These are phyloP conservation scores for Akanthomyces muscarius DNA, from an alignment of 2,329 filamentous ascomycete genomes.

Conservation along the genomic window DNA sequence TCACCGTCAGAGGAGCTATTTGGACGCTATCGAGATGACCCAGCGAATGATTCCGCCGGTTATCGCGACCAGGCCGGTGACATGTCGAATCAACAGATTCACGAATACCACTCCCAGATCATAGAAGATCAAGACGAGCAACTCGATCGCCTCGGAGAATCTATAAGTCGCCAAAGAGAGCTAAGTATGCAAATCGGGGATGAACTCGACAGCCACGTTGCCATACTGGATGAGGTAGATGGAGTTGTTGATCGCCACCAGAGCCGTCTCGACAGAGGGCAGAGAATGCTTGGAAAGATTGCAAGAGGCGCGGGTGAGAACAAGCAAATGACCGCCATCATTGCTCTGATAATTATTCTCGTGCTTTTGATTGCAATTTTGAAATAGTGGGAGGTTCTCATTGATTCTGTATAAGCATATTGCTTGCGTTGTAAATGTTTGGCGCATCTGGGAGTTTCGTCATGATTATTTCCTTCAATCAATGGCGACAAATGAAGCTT, in stretches of 20 bases:
- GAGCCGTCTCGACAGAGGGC: slow-evolving; percentile 69
- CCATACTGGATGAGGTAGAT: slow-evolving; percentile 87
- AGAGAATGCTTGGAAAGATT: slow-evolving; percentile 66
- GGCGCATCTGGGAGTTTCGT: neutral
- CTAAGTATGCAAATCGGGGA: slow-evolving; percentile 94
- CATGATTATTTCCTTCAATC: neutral
- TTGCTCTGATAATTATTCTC: slow-evolving; percentile 77
- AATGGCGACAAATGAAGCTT: neutral
- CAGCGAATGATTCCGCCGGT: slow-evolving; percentile 47
- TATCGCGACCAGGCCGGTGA: slow-evolving; percentile 56
- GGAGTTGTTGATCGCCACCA: slow-evolving; percentile 77
- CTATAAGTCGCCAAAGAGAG: slow-evolving; percentile 84
- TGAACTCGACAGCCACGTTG: slow-evolving; percentile 86
- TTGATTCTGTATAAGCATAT: neutral
- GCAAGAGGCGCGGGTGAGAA: slow-evolving; percentile 75
- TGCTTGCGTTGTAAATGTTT: neutral
- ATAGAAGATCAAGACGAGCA: slow-evolving; percentile 89
- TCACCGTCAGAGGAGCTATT: slow-evolving; percentile 41
- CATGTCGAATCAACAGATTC: slow-evolving; percentile 79
- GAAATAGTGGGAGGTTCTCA: slow-evolving; percentile 50
- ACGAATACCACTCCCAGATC: slow-evolving; percentile 76
- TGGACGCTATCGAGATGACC: slow-evolving; percentile 67
- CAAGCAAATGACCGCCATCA: slow-evolving; percentile 78
- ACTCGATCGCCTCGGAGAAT: slow-evolving; percentile 80
- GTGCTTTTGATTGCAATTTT: slow-evolving; percentile 77